Conservation (phyloP, 164 flowering plant genomes). For the Macadamia integrifolia region DNA sequence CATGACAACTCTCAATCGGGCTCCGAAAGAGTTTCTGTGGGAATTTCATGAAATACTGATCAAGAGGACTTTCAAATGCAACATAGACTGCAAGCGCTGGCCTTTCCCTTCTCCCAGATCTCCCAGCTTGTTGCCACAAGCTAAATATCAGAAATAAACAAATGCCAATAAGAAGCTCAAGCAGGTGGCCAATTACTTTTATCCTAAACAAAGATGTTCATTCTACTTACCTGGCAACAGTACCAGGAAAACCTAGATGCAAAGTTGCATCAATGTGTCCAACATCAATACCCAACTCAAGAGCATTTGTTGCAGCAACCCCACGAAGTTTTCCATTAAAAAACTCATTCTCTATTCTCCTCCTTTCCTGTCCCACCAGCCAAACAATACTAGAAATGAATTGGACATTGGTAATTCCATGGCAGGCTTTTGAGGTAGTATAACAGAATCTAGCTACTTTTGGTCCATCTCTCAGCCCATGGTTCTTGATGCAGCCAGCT, state of each 20-base stretch:
- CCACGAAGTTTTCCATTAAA: slow-evolving; percentile 86
- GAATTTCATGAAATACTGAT: slow-evolving; percentile 87
- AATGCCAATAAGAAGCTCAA: background rate
- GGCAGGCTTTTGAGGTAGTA: too few species aligned
- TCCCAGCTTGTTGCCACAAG: slow-evolving; percentile 98
- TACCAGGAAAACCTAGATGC: slow-evolving; percentile 98
- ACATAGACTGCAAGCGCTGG: slow-evolving; percentile 86
- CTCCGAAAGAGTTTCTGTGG: slow-evolving; percentile 79
- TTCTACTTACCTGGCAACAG: slow-evolving; percentile 68
- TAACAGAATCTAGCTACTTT: too few species aligned
- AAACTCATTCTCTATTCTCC: slow-evolving; percentile 80
- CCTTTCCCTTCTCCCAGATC: slow-evolving; percentile 89
- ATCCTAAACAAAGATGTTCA: background rate
- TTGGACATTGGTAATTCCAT: too few species aligned
- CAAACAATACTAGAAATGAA: background rate
- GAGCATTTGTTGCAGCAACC: slow-evolving; percentile 96
- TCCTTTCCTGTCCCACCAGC: slow-evolving; percentile 59
- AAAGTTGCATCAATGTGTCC: slow-evolving; percentile 93
- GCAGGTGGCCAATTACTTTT: background rate
- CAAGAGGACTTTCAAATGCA: slow-evolving; percentile 92
- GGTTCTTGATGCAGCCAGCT: too few species aligned
- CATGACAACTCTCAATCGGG: slow-evolving; percentile 80
- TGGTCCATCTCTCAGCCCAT: too few species aligned
- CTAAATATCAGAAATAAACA: slow-evolving; percentile 29
- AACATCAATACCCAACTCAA: slow-evolving; percentile 96